Evolutionary conservation across 768 basidiomycete species (phyloP).

Genomic region (Cantharellus cinnabarinus): DNA sequence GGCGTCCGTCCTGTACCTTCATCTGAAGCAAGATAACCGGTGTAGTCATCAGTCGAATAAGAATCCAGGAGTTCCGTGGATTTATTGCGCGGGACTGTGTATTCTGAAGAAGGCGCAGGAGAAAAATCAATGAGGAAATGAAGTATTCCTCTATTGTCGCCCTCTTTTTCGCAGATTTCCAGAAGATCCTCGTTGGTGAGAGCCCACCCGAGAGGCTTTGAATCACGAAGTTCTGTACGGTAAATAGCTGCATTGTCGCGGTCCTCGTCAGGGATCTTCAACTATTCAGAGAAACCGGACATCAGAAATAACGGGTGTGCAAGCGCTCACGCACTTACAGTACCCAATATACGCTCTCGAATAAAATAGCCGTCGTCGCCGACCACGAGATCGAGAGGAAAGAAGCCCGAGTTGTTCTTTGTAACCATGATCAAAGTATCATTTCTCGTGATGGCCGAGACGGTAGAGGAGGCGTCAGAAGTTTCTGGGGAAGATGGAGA

Average conservation of each 20-base stretch:
- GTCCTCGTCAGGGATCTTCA: slow-evolving; percentile 71
- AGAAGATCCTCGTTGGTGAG: slow-evolving; percentile 51
- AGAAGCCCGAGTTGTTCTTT: neutral
- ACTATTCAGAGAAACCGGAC: slow-evolving; percentile 20
- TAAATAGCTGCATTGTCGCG: slow-evolving; percentile 59
- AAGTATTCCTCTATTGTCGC: slow-evolving; percentile 60
- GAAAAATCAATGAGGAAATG: slow-evolving; percentile 62
- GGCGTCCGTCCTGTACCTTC: neutral
- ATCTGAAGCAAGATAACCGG: slow-evolving; percentile 34
- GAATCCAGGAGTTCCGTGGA: slow-evolving; percentile 7
- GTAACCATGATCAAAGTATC: neutral
- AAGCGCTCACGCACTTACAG: slow-evolving; percentile 24
- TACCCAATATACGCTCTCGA: slow-evolving; percentile 60
- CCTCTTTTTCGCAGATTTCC: slow-evolving; percentile 45
- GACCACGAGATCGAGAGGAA: slow-evolving; percentile 40
- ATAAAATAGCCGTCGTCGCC: slow-evolving; percentile 47
- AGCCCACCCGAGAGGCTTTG: slow-evolving; percentile 48
- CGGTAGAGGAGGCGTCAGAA: neutral
- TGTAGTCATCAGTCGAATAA: too few species aligned
- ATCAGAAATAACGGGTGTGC: neutral
- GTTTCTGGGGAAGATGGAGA: neutral
- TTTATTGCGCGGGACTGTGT: slow-evolving; percentile 41
- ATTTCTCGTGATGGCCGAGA: neutral
- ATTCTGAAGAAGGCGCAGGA: slow-evolving; percentile 27
- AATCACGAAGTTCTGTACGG: slow-evolving; percentile 65